Percentiles rank a stretch among this genome's conserved stretches.
phyloP scores from a whole-genome alignment of 2,329 filamentous ascomycete species.

The Colletotrichum sp. region DNA sequence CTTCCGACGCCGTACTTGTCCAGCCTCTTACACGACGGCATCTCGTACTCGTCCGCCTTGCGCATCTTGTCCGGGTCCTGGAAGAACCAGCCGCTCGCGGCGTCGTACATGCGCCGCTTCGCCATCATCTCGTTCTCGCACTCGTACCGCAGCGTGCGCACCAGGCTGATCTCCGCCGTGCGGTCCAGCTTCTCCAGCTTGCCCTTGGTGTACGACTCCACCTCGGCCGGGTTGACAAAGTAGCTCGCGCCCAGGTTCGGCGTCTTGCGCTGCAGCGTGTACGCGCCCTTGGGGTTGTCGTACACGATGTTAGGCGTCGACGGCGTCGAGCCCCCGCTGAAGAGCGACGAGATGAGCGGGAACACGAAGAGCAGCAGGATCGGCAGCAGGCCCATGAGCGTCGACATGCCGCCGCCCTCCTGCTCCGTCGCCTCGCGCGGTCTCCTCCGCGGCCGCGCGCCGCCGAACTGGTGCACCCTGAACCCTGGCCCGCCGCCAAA shows the following conservation, averaged over 20 bases:
- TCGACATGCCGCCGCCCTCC: slow-evolving; percentile 58
- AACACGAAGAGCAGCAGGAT: slow-evolving; percentile 89
- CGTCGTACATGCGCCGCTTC: slow-evolving; percentile 72
- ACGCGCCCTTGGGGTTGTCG: slow-evolving; percentile 71
- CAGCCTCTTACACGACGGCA: slow-evolving; percentile 59
- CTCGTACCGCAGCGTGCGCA: slow-evolving; percentile 69
- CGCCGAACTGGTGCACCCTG: slow-evolving; percentile 94
- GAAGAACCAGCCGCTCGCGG: slow-evolving; percentile 88
- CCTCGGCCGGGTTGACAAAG: slow-evolving; percentile 81
- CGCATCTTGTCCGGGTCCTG: slow-evolving; percentile 81
- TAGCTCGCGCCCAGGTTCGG: slow-evolving; percentile 78
- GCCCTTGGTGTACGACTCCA: slow-evolving; percentile 70
- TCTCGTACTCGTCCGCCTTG: slow-evolving; percentile 61
- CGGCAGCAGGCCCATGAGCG: slow-evolving; percentile 79
- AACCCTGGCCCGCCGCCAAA: slow-evolving; percentile 90
- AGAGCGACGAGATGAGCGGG: slow-evolving; percentile 81
- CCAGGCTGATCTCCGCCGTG: slow-evolving; percentile 75
- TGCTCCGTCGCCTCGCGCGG: slow-evolving; percentile 68
- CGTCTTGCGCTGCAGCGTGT: slow-evolving; percentile 77
- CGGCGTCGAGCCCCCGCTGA: slow-evolving; percentile 61
- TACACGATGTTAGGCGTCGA: slow-evolving; percentile 76
- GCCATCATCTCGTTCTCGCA: slow-evolving; percentile 77
- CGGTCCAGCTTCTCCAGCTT: slow-evolving; percentile 80
- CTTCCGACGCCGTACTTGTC: slow-evolving; percentile 41
- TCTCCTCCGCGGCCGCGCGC: slow-evolving; percentile 75